A percentile compares a stretch with the other conserved stretches of the same genome.
Evolutionary conservation across 371 early-diverging fungal genomes (phyloP).

Genomic region (Zancudomyces culisetae): DNA sequence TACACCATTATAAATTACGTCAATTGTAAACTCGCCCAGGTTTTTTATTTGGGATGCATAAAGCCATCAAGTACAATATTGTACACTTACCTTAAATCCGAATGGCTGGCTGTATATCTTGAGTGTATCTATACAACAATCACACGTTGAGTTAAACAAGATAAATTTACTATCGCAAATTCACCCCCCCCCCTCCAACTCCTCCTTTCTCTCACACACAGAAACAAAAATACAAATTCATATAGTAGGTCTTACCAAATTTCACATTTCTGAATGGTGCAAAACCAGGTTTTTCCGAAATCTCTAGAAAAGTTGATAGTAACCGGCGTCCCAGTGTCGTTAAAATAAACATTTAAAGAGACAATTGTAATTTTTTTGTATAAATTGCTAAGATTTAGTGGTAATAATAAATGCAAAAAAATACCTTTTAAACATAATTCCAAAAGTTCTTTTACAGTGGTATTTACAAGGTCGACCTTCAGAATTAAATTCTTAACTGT

Average conservation of each 20-base stretch:
- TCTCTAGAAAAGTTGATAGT: conserved; percentile 1
- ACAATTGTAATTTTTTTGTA: too few relatives aligned
- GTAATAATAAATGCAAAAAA: too few relatives aligned
- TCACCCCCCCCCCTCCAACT: too few relatives aligned
- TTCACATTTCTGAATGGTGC: conserved; percentile 39
- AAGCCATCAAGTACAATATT: not conserved
- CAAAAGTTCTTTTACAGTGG: conserved; percentile 51
- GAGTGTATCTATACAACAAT: conserved; percentile 38
- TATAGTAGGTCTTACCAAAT: conserved; percentile 5
- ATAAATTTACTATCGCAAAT: too few relatives aligned
- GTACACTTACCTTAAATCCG: conserved; percentile 36
- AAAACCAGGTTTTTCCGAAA: conserved; percentile 41
- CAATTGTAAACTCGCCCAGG: not conserved
- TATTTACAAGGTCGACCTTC: conserved; percentile 40
- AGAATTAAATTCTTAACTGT: conserved; percentile 66
- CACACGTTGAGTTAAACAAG: too few relatives aligned
- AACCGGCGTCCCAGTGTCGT: not conserved
- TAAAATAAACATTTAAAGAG: not conserved
- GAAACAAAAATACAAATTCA: too few relatives aligned
- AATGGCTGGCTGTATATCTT: conserved; percentile 73
- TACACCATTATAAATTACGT: not conserved
- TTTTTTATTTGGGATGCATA: not conserved
- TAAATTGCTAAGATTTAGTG: too few relatives aligned
- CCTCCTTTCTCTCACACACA: too few relatives aligned
- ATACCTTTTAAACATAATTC: conserved; percentile 42